Evolutionary conservation across 805 yeast species (phyloP).

Genomic region (Maudiozyma saulgeensis): DNA sequence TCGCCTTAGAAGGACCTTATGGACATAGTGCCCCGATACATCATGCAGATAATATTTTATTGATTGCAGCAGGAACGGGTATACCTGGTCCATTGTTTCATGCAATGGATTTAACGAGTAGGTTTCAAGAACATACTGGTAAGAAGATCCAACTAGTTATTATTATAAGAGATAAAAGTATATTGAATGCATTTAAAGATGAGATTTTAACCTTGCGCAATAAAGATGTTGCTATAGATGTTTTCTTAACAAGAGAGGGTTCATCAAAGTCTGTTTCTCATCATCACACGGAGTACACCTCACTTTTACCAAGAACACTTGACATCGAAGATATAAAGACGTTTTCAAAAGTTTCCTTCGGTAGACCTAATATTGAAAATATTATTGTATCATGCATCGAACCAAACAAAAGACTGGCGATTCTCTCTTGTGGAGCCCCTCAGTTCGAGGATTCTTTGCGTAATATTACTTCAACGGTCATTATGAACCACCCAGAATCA

Average conservation of each 20-base stretch:
- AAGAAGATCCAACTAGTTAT: conserved; percentile 11
- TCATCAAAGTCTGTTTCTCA: neutral
- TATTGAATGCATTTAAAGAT: conserved; percentile 13
- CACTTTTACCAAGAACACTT: neutral
- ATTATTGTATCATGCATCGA: conserved; percentile 29
- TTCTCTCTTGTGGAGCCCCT: conserved; percentile 57
- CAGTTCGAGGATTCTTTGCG: conserved; percentile 50
- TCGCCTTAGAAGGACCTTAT: conserved; percentile 61
- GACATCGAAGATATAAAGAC: conserved; percentile 3
- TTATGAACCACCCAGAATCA: conserved; percentile 31
- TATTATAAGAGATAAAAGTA: conserved; percentile 10
- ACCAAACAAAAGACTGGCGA: conserved; percentile 35
- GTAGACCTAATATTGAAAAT: conserved; percentile 38
- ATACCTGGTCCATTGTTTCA: conserved; percentile 50
- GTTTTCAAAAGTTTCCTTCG: conserved; percentile 32
- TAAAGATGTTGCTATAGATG: conserved; percentile 10
- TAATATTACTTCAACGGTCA: conserved; percentile 33
- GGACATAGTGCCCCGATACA: conserved; percentile 44
- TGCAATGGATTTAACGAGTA: conserved; percentile 29
- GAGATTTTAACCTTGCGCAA: conserved; percentile 11
- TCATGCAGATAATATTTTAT: conserved; percentile 44
- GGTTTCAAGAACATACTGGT: neutral
- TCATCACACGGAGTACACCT: neutral
- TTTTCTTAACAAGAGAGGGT: conserved; percentile 11
- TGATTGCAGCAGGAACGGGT: conserved; percentile 70